Evolutionary conservation across 2,329 filamentous ascomycete genomes (phyloP).

Genomic region (Cryphonectria radicalis): DNA sequence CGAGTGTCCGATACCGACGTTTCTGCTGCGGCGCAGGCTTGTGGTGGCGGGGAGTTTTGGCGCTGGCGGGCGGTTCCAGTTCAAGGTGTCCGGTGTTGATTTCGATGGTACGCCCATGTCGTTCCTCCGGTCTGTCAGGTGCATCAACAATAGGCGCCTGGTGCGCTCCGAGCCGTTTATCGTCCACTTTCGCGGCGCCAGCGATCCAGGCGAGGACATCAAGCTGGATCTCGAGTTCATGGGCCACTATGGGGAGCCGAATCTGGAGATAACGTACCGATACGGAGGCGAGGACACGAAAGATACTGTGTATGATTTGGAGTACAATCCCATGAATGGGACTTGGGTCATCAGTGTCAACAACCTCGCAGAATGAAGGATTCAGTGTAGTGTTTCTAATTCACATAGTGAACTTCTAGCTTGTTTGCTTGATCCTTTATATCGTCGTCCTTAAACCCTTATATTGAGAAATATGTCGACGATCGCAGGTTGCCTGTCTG

Average conservation of each 20-base stretch:
- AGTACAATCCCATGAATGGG: not conserved
- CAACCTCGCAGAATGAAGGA: not conserved
- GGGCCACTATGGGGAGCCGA: constrained; percentile 51
- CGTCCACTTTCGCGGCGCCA: constrained; percentile 40
- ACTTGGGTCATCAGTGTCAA: not conserved
- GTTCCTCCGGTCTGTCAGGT: constrained; percentile 46
- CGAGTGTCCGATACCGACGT: constrained; percentile 41
- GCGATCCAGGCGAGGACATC: constrained; percentile 35
- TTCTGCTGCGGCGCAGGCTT: constrained; percentile 43
- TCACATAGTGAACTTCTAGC: not conserved
- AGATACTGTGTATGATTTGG: not conserved
- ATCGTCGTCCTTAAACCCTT: not conserved
- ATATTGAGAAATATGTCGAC: not conserved
- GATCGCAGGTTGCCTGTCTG: not conserved
- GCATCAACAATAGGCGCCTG: constrained; percentile 43
- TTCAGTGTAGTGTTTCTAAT: not conserved
- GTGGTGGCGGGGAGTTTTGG: constrained; percentile 35
- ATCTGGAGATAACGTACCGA: constrained; percentile 37
- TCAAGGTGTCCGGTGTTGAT: constrained; percentile 44
- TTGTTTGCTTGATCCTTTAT: not conserved
- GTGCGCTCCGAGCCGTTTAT: constrained; percentile 44
- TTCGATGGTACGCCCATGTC: constrained; percentile 46
- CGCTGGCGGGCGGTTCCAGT: constrained; percentile 33
- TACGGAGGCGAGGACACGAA: constrained; percentile 23
- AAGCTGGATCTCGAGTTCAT: constrained; percentile 51